phyloP scores from a whole-genome alignment of 768 basidiomycete genomes.

The Suillus brevipes region DNA sequence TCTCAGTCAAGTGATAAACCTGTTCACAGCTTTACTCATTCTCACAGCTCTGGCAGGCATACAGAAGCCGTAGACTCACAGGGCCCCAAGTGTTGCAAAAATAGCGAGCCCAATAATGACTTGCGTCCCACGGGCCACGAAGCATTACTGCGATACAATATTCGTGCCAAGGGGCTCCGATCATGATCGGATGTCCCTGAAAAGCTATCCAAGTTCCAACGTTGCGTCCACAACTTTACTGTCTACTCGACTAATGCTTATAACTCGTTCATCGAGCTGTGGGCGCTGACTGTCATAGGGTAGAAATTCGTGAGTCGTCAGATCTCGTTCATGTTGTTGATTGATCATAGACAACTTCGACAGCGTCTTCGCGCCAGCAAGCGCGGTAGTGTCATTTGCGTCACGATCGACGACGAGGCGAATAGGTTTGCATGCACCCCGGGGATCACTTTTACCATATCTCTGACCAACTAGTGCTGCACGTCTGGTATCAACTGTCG shows the following conservation, averaged over 20 bases:
- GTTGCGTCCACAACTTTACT: conserved; percentile 51
- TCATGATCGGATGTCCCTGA: conserved; percentile 51
- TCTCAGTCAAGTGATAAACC: not conserved
- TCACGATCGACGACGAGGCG: conserved; percentile 42
- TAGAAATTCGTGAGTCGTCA: conserved; percentile 47
- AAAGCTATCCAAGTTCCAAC: not conserved
- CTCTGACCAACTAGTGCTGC: too few species aligned
- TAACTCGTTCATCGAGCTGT: conserved; percentile 80
- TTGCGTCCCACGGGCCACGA: not conserved
- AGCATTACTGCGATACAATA: conserved; percentile 56
- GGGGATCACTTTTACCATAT: too few species aligned
- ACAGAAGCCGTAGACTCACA: not conserved
- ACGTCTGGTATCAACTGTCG: too few species aligned
- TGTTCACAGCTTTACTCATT: not conserved
- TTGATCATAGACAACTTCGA: conserved; percentile 24
- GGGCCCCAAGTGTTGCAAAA: not conserved
- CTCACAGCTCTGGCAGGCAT: not conserved
- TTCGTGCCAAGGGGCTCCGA: conserved; percentile 77
- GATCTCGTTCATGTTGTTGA: not conserved
- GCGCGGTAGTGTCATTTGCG: conserved; percentile 26
- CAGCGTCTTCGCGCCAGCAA: conserved; percentile 29
- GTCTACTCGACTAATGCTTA: conserved; percentile 70
- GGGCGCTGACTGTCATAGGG: conserved; percentile 54
- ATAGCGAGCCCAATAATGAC: not conserved
- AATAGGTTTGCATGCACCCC: conserved; percentile 25